These are phyloP conservation scores for Annulohypoxylon truncatum DNA, from an alignment of 2,329 filamentous ascomycete genomes.

Conservation along the genomic window DNA sequence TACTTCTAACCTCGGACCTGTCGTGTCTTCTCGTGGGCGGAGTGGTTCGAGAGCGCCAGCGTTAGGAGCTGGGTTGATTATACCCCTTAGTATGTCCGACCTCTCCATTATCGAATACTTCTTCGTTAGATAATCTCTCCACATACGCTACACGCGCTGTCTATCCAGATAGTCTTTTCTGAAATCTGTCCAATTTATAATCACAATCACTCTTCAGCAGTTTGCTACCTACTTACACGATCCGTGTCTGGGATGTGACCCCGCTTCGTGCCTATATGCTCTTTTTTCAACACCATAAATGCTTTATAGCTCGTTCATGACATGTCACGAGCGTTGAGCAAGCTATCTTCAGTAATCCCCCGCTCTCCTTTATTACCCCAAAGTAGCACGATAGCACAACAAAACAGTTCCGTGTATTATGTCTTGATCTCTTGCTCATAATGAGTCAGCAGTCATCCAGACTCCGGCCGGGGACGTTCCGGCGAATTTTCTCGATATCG, in stretches of 20 bases:
- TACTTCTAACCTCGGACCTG: slow-evolving; percentile 16
- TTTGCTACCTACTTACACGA: slow-evolving; percentile 17
- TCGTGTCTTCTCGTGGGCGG: neutral
- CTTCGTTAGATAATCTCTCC: neutral
- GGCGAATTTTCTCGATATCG: slow-evolving; percentile 37
- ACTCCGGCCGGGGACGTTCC: slow-evolving; percentile 17
- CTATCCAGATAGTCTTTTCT: neutral
- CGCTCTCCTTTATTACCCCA: slow-evolving; percentile 1
- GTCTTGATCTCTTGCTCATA: slow-evolving; percentile 30
- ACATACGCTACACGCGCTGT: neutral
- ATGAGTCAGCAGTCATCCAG: slow-evolving; percentile 35
- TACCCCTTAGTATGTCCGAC: slow-evolving; percentile 18
- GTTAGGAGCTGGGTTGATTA: neutral
- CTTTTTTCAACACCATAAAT: neutral
- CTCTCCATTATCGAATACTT: slow-evolving; percentile 5
- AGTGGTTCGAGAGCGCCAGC: slow-evolving; percentile 9
- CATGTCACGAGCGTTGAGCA: neutral
- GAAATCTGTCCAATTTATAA: neutral
- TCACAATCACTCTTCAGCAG: neutral
- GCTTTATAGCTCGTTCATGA: slow-evolving; percentile 11
- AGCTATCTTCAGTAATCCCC: neutral
- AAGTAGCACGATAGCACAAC: neutral
- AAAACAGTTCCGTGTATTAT: neutral
- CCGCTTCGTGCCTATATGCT: slow-evolving; percentile 15
- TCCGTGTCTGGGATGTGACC: slow-evolving; percentile 8